Base-by-base conservation (phyloP, 768 basidiomycete genomes). In the Crepidotus variabilis region DNA sequence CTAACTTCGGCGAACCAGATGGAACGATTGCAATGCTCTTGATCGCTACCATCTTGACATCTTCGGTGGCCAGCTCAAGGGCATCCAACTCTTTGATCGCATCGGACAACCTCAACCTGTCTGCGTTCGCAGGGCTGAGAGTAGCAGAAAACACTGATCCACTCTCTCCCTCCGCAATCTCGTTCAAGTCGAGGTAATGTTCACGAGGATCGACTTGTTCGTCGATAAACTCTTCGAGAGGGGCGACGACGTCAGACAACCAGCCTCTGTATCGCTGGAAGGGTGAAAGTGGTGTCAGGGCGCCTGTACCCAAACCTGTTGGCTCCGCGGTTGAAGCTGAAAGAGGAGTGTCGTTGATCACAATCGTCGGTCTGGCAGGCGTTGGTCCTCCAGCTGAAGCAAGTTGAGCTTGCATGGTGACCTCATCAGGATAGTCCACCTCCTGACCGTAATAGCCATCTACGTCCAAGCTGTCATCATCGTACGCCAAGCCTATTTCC, bases 101-200 rank as follows among this genome's bases (percentile, higher is more conserved):
- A 2, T 72, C 68, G 3, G 78, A 74, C 1, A 82, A 67, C 55
- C 69, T 70, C 34, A 82, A 73, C 56, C 70, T 74, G 39, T 68
- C 53, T 18, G 71, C 59, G 52, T 68, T 65, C 39, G 58, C 57
- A 9, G 65, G 61, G 10, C 72, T 65, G 48, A 82, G 64, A 6
- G 71, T 65, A 6, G 81, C 81, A 20, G 77, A 73, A 61, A 69
- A 81, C 18, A 94, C 88, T 1, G 82, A 85, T 3, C 92, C 92
- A 43, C 82, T 87, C 65, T 92, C 91, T 32, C 92, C 90, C 66
- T 92, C 88, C 0, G 89, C 91, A 24, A 94, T 86, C 71, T 92
- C 91, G 53, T 79, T 81, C 47, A 92, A 72, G 58, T 90, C 83
- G 8, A 77, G 71, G 68, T 88, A 92, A 56, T 81, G 78, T 2